Evolutionary conservation across 306 rosid genomes (phyloP).

Genomic region (Calophaca sinica): DNA sequence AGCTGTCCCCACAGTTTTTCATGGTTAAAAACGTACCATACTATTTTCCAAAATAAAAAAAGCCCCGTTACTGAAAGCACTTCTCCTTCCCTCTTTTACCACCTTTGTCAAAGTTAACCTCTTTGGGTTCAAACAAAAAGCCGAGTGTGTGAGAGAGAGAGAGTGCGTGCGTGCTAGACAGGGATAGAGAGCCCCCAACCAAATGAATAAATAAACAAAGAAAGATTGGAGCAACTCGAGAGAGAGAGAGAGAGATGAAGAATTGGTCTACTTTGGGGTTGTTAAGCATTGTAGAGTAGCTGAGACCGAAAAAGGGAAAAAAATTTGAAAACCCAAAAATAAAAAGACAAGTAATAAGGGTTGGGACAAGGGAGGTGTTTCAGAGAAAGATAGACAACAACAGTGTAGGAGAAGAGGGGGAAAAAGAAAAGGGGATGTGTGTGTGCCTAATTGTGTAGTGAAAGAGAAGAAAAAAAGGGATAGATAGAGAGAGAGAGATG

Average conservation of each 20-base stretch:
- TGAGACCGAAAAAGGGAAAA: background rate
- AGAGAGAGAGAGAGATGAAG: background rate
- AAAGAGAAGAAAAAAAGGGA: constrained; percentile 25
- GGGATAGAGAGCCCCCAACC: background rate
- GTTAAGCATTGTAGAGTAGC: constrained; percentile 47
- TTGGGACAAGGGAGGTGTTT: constrained; percentile 55
- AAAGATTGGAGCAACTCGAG: background rate
- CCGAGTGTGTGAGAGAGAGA: background rate
- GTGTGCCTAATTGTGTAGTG: constrained; percentile 31
- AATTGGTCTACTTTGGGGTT: constrained; percentile 43
- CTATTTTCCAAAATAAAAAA: background rate
- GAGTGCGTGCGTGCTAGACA: background rate
- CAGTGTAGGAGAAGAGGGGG: background rate
- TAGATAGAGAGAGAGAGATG: constrained; percentile 65
- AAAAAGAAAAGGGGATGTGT: background rate
- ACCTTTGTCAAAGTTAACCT: constrained; percentile 26
- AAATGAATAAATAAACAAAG: background rate
- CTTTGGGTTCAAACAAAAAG: constrained; percentile 49
- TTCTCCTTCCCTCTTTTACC: constrained; percentile 17
- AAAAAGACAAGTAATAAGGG: constrained; percentile 26
- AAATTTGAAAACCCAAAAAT: background rate
- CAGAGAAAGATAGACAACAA: constrained; percentile 19
- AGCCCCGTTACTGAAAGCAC: background rate
- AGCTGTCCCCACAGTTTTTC: constrained; percentile 56
- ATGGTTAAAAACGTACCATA: constrained; percentile 38